Evolutionary conservation across 306 rosid genomes (phyloP).

Genomic region (Trifolium fragiferum): DNA sequence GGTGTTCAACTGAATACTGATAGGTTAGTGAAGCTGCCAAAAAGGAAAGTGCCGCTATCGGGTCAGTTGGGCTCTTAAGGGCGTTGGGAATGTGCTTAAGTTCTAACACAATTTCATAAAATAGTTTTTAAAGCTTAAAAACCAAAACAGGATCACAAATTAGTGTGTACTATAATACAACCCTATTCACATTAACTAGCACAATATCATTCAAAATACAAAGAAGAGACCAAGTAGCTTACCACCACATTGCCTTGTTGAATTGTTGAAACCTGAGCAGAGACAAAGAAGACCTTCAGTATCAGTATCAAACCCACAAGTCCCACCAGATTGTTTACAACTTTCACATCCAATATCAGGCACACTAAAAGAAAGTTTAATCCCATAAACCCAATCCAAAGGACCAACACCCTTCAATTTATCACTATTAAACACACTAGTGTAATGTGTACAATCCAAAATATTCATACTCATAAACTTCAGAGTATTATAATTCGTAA

Average conservation of each 20-base stretch:
- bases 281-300: conserved; percentile 74
- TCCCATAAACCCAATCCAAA: conserved; percentile 91
- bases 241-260: conserved; percentile 86
- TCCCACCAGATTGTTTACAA: conserved; percentile 73
- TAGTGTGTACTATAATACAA: background rate
- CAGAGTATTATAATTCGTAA: conserved; percentile 70
- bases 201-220: conserved; percentile 1
- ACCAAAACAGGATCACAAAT: background rate
- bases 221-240: conserved; percentile 10
- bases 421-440: conserved; percentile 64
- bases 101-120: too few species aligned
- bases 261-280: conserved; percentile 66
- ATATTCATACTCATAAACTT: conserved; percentile 88
- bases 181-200: background rate
- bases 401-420: conserved; percentile 69
- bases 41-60: too few species aligned
- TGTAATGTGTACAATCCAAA: conserved; percentile 86
- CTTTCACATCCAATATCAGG: conserved; percentile 76
- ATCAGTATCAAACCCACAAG: conserved; percentile 91
- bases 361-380: conserved; percentile 68
- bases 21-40: too few species aligned
- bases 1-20: too few species aligned
- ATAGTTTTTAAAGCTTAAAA: too few species aligned
- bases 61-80: too few species aligned
- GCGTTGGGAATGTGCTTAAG: too few species aligned